These are phyloP conservation scores for Bathelium albidoporum DNA, from an alignment of 495 filamentous ascomycete genomes.

Conservation along the genomic window DNA sequence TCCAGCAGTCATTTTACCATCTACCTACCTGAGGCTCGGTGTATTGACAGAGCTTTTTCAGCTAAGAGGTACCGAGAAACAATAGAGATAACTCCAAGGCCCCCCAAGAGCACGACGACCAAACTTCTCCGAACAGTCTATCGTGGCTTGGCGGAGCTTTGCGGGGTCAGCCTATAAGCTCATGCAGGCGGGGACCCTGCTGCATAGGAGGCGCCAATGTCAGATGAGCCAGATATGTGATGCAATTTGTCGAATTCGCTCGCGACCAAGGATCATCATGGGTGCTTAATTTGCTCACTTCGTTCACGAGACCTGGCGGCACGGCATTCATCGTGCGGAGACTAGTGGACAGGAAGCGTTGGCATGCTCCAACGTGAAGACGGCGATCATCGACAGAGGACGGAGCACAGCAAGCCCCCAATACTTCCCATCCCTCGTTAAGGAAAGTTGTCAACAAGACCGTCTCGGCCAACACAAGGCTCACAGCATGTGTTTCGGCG, in stretches of 20 bases:
- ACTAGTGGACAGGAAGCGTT: not conserved
- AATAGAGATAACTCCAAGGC: too few species aligned
- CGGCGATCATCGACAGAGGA: not conserved
- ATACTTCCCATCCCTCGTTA: not conserved
- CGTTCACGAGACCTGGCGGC: not conserved
- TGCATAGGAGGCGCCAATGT: too few species aligned
- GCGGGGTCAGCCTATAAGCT: not conserved
- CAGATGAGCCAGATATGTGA: not conserved
- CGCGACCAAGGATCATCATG: too few species aligned
- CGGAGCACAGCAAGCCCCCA: not conserved
- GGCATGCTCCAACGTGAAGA: not conserved
- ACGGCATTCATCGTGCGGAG: not conserved
- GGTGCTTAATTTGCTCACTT: not conserved
- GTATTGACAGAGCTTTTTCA: too few species aligned
- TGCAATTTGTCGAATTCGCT: not conserved
- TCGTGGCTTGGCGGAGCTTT: too few species aligned
- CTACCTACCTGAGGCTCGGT: too few species aligned
- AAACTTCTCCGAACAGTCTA: too few species aligned
- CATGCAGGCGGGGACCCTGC: too few species aligned
- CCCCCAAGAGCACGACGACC: too few species aligned
- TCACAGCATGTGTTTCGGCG: not conserved
- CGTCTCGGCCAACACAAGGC: not conserved
- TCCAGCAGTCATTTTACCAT: too few species aligned
- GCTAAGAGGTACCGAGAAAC: too few species aligned
- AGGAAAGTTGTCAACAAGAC: conserved; percentile 2